Evolutionary conservation across 1,284 basidiomycete genomes (phyloP).

Genomic region (Mrakiaceae sp.): DNA sequence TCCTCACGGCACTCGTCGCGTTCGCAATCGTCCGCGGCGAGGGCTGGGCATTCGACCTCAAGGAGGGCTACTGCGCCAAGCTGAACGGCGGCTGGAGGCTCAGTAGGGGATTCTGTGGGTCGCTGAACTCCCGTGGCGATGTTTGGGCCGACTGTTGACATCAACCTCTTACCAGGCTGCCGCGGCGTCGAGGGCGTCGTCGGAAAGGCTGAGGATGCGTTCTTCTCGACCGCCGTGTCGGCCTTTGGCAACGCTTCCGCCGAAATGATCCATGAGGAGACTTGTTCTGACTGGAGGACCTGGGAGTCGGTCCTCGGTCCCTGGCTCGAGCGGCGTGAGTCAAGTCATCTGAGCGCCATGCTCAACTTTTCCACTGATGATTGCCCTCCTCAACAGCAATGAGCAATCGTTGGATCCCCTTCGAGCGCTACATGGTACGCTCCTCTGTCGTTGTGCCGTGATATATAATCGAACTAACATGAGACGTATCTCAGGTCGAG

Average conservation of each 20-base stretch:
- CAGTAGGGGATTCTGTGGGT: slow-evolving; percentile 8
- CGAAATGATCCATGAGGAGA: slow-evolving; percentile 27
- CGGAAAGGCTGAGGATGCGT: not conserved
- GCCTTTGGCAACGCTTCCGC: slow-evolving; percentile 14
- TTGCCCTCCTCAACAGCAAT: not conserved
- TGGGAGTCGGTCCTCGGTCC: slow-evolving; percentile 48
- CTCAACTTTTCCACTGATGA: not conserved
- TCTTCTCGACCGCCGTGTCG: not conserved
- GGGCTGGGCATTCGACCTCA: slow-evolving; percentile 84
- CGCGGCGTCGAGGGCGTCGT: slow-evolving; percentile 1
- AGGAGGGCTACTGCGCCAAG: slow-evolving; percentile 72
- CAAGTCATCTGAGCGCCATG: not conserved
- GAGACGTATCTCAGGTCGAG: slow-evolving; percentile 35
- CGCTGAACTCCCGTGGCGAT: not conserved
- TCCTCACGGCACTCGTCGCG: slow-evolving; percentile 71
- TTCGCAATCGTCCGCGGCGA: slow-evolving; percentile 79
- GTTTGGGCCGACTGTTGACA: not conserved
- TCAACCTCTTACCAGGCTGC: slow-evolving; percentile 1
- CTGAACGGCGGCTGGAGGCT: slow-evolving; percentile 23
- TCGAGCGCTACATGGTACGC: slow-evolving; percentile 7
- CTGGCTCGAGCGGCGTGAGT: not conserved
- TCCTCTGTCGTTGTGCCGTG: not conserved
- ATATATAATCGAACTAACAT: not conserved
- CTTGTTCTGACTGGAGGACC: slow-evolving; percentile 59
- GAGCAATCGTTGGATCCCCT: slow-evolving; percentile 3